Conservation (phyloP, 116 monocot genomes). For the Zostera marina region DNA sequence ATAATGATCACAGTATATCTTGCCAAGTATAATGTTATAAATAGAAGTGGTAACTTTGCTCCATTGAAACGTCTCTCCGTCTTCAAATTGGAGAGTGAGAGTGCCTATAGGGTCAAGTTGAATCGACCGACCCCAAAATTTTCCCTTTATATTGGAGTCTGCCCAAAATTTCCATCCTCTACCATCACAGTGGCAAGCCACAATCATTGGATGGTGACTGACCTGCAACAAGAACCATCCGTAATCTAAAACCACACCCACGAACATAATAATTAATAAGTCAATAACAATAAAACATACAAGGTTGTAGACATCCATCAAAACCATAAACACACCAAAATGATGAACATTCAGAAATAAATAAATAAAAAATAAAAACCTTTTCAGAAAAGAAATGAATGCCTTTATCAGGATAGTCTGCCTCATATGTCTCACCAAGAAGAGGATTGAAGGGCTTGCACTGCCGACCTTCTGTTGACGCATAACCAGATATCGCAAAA, state of each 20-base stretch:
- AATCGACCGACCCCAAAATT: constrained; percentile 91
- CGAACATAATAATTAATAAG: neutral
- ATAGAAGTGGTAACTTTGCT: constrained; percentile 93
- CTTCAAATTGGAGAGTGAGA: constrained; percentile 80
- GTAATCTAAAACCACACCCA: neutral
- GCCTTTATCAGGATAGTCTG: constrained; percentile 97
- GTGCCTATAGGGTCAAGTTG: constrained; percentile 88
- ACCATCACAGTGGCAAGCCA: constrained; percentile 90
- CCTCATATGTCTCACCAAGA: constrained; percentile 95
- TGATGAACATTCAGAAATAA: neutral
- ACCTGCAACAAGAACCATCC: constrained; percentile 26
- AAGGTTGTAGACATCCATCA: too few relatives aligned
- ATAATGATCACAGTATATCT: constrained; percentile 95
- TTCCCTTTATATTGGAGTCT: constrained; percentile 86
- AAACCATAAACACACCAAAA: neutral
- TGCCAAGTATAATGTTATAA: constrained; percentile 87
- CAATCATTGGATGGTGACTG: constrained; percentile 90
- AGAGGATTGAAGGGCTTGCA: constrained; percentile 98
- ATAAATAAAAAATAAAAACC: constrained; percentile 19
- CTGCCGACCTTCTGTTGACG: constrained; percentile 93
- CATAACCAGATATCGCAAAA: constrained; percentile 93
- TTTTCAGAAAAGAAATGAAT: constrained; percentile 94
- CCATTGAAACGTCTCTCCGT: constrained; percentile 90
- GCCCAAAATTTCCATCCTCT: constrained; percentile 94
- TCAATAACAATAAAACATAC: neutral